Conservation (phyloP, 345 rosid genomes). For the Melastoma malabathricum region DNA sequence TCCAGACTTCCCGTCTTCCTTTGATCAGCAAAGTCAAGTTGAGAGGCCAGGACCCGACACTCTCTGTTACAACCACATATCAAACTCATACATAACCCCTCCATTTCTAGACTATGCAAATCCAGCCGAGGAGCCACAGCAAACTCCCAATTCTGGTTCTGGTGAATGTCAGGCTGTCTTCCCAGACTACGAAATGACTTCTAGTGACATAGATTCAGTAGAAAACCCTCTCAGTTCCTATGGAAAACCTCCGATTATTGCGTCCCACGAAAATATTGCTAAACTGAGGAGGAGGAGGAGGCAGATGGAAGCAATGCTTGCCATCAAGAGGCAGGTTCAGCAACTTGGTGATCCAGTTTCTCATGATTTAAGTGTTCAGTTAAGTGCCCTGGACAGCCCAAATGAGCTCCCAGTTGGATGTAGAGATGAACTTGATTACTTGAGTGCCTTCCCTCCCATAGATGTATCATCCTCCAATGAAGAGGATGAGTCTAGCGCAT, state of each 20-base stretch:
- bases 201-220: conserved; percentile 20
- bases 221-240: conserved; percentile 27
- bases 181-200: conserved; percentile 36
- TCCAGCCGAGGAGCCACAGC: conserved; percentile 42
- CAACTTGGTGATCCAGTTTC: conserved; percentile 41
- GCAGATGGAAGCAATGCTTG: conserved; percentile 95
- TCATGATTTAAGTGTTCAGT: conserved; percentile 29
- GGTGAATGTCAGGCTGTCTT: conserved; percentile 31
- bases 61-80: conserved; percentile 26
- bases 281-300: conserved; percentile 79
- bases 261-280: conserved; percentile 87
- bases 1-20: conserved; percentile 27
- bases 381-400: conserved; percentile 28
- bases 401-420: conserved; percentile 32
- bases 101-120: conserved; percentile 40
- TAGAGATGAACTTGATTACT: conserved; percentile 27
- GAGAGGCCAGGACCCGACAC: conserved; percentile 26
- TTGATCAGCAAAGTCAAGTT: conserved; percentile 33
- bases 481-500: conserved; percentile 41
- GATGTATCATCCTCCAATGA: conserved; percentile 48
- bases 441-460: conserved; percentile 29
- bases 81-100: conserved; percentile 30
- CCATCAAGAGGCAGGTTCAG: conserved; percentile 75
- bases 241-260: conserved; percentile 51
- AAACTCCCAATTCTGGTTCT: conserved; percentile 30